phyloP scores from a whole-genome alignment of 192 early-diverging fungal genomes.

The Coemansia sp. region DNA sequence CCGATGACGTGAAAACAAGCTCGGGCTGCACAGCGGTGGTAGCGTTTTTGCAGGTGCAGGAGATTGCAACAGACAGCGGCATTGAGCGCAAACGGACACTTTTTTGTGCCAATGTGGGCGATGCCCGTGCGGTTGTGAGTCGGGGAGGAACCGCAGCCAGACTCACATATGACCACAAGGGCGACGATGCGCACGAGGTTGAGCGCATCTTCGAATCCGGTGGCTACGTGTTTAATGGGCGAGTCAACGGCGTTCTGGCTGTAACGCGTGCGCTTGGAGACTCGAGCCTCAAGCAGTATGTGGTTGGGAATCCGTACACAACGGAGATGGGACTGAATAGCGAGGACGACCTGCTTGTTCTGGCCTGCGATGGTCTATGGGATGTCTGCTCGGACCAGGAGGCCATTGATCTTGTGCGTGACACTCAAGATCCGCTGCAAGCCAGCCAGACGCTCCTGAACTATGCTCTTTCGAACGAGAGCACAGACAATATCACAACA shows the following conservation, averaged over 20 bases:
- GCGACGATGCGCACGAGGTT: conserved; percentile 85
- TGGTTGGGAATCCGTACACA: conserved; percentile 94
- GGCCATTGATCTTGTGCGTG: conserved; percentile 84
- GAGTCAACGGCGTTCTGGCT: conserved; percentile 94
- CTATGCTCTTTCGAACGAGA: conserved; percentile 87
- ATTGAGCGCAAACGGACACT: conserved; percentile 48
- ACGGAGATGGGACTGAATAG: conserved; percentile 81
- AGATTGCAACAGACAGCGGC: conserved; percentile 13
- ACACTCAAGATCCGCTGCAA: conserved; percentile 70
- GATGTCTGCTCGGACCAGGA: conserved; percentile 96
- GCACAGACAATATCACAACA: conserved; percentile 92
- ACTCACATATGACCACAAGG: conserved; percentile 98
- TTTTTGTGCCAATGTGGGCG: conserved; percentile 96
- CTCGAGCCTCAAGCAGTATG: conserved; percentile 93
- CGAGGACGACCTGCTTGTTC: conserved; percentile 80
- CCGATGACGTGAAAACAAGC: conserved; percentile 71
- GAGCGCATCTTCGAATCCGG: conserved; percentile 89
- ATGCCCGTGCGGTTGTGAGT: conserved; percentile 93
- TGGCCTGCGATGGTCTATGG: conserved; percentile 99
- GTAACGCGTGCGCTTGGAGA: conserved; percentile 97
- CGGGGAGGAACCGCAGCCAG: conserved; percentile 79
- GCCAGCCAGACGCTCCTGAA: conserved; percentile 80
- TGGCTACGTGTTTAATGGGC: conserved; percentile 96
- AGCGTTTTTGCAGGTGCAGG: conserved; percentile 61
- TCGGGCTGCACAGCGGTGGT: conserved; percentile 94